These are phyloP conservation scores for Acacia concinna DNA, from an alignment of 331 rosid genomes.

Conservation along the genomic window DNA sequence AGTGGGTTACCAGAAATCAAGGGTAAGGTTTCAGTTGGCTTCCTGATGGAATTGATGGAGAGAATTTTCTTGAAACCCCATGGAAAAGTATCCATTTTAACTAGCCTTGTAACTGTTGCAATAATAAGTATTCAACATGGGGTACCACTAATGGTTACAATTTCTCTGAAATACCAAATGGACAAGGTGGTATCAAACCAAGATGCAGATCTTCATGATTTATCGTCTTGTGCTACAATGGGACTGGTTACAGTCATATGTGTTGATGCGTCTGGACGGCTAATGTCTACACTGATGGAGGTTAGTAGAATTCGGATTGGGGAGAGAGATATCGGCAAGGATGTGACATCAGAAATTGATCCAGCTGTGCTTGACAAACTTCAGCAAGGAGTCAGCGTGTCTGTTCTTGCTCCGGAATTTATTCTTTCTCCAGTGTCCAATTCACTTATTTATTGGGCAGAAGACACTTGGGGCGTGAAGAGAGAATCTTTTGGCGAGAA, in stretches of 20 bases:
- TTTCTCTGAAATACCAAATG: slow-evolving; percentile 45
- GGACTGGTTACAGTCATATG: slow-evolving; percentile 57
- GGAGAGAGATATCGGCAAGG: slow-evolving; percentile 34
- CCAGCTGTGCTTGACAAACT: slow-evolving; percentile 31
- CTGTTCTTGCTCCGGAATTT: not conserved
- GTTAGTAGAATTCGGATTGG: slow-evolving; percentile 50
- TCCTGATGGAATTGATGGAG: slow-evolving; percentile 35
- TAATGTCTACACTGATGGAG: slow-evolving; percentile 31
- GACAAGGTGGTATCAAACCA: slow-evolving; percentile 20
- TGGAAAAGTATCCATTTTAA: slow-evolving; percentile 47
- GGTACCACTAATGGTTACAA: slow-evolving; percentile 48
- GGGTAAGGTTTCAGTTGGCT: slow-evolving; percentile 49
- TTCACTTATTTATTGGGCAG: slow-evolving; percentile 39
- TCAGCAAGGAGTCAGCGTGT: slow-evolving; percentile 28
- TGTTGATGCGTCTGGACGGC: slow-evolving; percentile 49
- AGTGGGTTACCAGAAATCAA: slow-evolving; percentile 54
- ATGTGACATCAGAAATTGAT: slow-evolving; percentile 3
- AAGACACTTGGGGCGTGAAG: slow-evolving; percentile 23
- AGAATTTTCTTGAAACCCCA: slow-evolving; percentile 38
- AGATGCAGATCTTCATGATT: slow-evolving; percentile 35
- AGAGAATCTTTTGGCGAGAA: not conserved
- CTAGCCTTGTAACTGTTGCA: slow-evolving; percentile 31
- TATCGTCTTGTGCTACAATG: slow-evolving; percentile 61
- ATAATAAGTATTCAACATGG: slow-evolving; percentile 61
- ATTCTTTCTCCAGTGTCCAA: slow-evolving; percentile 15